Conservation (phyloP, 805 yeast species). For the Phaffomyces thermotolerans region DNA sequence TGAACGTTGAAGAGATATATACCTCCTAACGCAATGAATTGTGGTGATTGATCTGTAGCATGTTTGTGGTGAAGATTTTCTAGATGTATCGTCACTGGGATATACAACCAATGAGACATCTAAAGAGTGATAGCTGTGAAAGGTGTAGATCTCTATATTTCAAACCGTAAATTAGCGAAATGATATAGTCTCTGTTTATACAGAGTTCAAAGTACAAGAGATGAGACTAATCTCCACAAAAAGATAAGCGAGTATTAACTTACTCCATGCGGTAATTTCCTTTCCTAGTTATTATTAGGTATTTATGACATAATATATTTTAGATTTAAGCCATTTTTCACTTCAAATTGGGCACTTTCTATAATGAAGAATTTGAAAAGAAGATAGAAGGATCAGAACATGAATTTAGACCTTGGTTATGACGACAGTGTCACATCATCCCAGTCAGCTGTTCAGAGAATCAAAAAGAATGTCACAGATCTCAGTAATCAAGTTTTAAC, state of each 20-base stretch:
- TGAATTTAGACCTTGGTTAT: not conserved
- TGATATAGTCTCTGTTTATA: too few species aligned
- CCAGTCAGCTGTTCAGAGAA: not conserved
- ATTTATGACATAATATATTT: not conserved
- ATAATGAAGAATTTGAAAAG: too few species aligned
- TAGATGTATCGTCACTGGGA: slow-evolving; percentile 22
- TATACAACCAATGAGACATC: slow-evolving; percentile 17
- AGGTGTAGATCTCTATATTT: not conserved
- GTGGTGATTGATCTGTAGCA: not conserved
- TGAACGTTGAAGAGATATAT: slow-evolving; percentile 12
- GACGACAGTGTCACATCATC: not conserved
- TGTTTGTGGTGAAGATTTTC: slow-evolving; percentile 3
- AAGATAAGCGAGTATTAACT: not conserved
- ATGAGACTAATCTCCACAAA: not conserved
- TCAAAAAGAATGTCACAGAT: slow-evolving; percentile 1
- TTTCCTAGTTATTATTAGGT: not conserved
- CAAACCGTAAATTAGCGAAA: not conserved
- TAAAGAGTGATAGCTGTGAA: not conserved
- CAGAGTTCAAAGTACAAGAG: too few species aligned
- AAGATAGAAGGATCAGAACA: too few species aligned
- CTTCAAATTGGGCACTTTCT: too few species aligned
- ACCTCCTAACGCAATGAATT: slow-evolving; percentile 18
- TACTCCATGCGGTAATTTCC: not conserved
- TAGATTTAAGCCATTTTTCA: not conserved
- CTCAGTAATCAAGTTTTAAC: slow-evolving; percentile 3